Percentiles rank a stretch among this genome's conserved stretches.
Conservation (phyloP, 1,139 yeast species). For the Yamadazyma sp. region DNA sequence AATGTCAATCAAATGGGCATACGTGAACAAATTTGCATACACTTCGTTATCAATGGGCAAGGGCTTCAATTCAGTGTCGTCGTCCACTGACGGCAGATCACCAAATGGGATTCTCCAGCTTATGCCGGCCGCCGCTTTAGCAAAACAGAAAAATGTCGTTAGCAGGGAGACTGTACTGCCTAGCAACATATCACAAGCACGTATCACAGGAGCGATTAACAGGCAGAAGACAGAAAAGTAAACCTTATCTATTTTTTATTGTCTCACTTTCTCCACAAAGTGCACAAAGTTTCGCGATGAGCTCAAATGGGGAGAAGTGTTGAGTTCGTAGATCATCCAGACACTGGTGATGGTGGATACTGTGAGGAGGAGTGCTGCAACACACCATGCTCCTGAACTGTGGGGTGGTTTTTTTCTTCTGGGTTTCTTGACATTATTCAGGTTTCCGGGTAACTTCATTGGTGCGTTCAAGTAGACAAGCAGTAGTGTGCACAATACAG, state of each 20-base stretch:
- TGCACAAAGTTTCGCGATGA: background rate
- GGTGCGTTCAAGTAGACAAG: background rate
- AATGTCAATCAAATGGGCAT: slow-evolving; percentile 50
- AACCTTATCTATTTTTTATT: background rate
- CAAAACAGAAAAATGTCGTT: too few species aligned
- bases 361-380: background rate
- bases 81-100: background rate
- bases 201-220: background rate
- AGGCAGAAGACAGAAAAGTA: too few species aligned
- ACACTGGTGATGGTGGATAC: background rate
- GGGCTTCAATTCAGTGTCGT: background rate
- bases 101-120: background rate
- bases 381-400: too few species aligned
- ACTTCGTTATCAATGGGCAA: slow-evolving; percentile 21
- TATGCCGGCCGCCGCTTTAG: background rate
- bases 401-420: background rate
- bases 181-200: too few species aligned
- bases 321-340: background rate
- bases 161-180: too few species aligned
- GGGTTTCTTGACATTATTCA: too few species aligned
- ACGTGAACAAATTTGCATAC: slow-evolving; percentile 32
- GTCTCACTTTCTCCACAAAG: background rate
- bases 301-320: background rate
- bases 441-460: too few species aligned
- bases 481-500: background rate